Evolutionary conservation across 164 flowering plant genomes (phyloP), one percentile per base, ranked within the genome.

Genomic region (Liriodendron chinense): DNA sequence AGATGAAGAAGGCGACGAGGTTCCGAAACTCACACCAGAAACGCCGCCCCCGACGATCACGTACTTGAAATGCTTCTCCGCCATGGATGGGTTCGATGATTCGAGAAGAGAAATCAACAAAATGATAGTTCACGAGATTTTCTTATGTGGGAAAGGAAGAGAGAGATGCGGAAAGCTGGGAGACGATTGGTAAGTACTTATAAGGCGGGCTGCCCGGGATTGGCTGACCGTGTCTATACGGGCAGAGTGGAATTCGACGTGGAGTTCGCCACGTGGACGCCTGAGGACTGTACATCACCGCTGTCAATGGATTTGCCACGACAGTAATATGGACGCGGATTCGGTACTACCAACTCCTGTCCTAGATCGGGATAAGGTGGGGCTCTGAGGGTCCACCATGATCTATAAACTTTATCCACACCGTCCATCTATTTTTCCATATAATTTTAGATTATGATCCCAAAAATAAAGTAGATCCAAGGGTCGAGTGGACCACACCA

Each of bases 21-120:
- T 10, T 67, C 50, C 28, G 57, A 73, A 50, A 67, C 91, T 86
- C 80, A 93, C 98, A 73, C 92, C 98, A 14, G 98, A 43, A 78
- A 95, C 98, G 13, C 98, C 98, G 47, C 98, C 98, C 16, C 98
- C 98, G 57, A 95, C 61, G 83, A 95, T 93, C 81, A 95, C 87
- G 85, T 94, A 93, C 83, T 93, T 94, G 89, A 87, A 94, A 71
- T 78, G 76, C 84, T 90, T 87, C 75, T 84, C 90, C 74, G 93
- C 98, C 98, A 94, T 94, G n/a, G 69, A 67, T 67, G 48, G 69
- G 18, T 9, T 23, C 16, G 59, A 53, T 3, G 59, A 53, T 53
- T 12, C 59, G 28, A 23, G 13, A 22, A 65, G 28, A 64, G 64
- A 61, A 61, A 24, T 64, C 24, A 25, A 7, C 6, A 64, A 13